Conservation (phyloP, 2,329 filamentous ascomycete genomes). For the Exophiala xenobiotica region DNA sequence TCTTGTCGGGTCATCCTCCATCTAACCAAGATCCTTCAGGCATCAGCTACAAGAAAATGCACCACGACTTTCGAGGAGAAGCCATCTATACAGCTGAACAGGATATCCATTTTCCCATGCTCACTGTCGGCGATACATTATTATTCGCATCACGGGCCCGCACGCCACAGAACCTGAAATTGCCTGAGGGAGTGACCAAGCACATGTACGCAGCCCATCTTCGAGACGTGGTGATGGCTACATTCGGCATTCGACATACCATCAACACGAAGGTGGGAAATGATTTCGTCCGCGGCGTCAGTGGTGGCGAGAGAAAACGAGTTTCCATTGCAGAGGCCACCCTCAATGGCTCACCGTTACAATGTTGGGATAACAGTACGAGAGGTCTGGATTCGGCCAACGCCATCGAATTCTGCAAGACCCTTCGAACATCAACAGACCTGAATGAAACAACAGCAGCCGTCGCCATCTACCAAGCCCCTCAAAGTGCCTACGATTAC, state of each 20-base stretch:
- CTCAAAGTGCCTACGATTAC: slow-evolving; percentile 53
- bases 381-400: slow-evolving; percentile 56
- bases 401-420: slow-evolving; percentile 58
- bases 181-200: slow-evolving; percentile 41
- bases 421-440: slow-evolving; percentile 51
- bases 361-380: slow-evolving; percentile 49
- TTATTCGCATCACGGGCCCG: slow-evolving; percentile 56
- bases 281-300: slow-evolving; percentile 62
- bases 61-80: slow-evolving; percentile 73
- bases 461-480: slow-evolving; percentile 59
- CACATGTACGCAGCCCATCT: slow-evolving; percentile 40
- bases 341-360: slow-evolving; percentile 42
- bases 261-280: slow-evolving; percentile 51
- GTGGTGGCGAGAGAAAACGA: slow-evolving; percentile 61
- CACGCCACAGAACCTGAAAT: slow-evolving; percentile 43
- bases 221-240: slow-evolving; percentile 47
- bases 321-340: slow-evolving; percentile 58
- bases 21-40: neutral
- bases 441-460: slow-evolving; percentile 50
- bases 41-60: slow-evolving; percentile 57
- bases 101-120: slow-evolving; percentile 75
- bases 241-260: slow-evolving; percentile 53
- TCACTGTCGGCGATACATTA: slow-evolving; percentile 63
- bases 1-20: neutral
- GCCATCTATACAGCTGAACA: slow-evolving; percentile 85